Evolutionary conservation across 2,329 filamentous ascomycete genomes (phyloP).

Genomic region (Aspergillus fijiensis): DNA sequence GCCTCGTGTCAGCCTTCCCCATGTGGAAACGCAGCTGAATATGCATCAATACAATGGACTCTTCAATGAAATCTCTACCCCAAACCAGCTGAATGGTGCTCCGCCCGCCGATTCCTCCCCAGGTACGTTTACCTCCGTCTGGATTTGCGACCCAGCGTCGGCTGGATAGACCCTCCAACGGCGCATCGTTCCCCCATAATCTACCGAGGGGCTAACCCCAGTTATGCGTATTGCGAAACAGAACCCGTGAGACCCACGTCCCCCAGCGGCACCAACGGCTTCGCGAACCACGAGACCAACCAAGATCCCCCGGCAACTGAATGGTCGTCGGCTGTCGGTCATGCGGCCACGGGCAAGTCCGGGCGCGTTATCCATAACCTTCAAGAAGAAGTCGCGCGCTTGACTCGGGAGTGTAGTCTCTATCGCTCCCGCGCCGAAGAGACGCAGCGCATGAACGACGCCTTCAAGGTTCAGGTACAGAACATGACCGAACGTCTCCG

Average conservation of each 20-base stretch:
- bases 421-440: slow-evolving; percentile 49
- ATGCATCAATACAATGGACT: slow-evolving; percentile 45
- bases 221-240: slow-evolving; percentile 6
- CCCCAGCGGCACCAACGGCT: slow-evolving; percentile 31
- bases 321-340: slow-evolving; percentile 52
- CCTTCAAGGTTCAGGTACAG: slow-evolving; percentile 45
- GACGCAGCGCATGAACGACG: slow-evolving; percentile 48
- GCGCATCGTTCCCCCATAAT: not conserved
- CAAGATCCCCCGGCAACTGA: slow-evolving; percentile 34
- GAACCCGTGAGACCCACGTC: slow-evolving; percentile 19
- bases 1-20: slow-evolving; percentile 40
- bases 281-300: slow-evolving; percentile 28
- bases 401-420: slow-evolving; percentile 48
- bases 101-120: slow-evolving; percentile 19
- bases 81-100: slow-evolving; percentile 27
- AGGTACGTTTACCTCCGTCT: slow-evolving; percentile 21
- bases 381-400: slow-evolving; percentile 51
- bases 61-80: slow-evolving; percentile 29
- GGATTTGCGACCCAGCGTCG: too few relatives aligned
- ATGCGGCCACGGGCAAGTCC: slow-evolving; percentile 51
- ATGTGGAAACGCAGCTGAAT: slow-evolving; percentile 44
- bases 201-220: not conserved
- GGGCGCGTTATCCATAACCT: slow-evolving; percentile 52
- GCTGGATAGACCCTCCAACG: not conserved
- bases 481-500: slow-evolving; percentile 48